Evolutionary conservation across 768 basidiomycete species (phyloP).

Genomic region (Leccinum rimulosum): DNA sequence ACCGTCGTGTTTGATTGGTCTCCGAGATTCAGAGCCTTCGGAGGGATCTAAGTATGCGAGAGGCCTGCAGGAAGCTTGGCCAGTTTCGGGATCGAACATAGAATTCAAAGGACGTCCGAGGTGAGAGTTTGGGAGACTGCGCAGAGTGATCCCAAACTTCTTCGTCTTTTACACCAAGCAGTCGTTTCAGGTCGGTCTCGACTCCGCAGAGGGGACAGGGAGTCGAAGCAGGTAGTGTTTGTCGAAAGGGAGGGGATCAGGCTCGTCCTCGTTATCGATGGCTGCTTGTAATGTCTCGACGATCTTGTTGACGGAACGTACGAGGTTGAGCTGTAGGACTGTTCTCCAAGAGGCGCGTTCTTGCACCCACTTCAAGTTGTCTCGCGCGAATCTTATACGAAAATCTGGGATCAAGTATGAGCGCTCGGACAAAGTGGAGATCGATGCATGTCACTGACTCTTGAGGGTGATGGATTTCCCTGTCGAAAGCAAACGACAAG

Average conservation of each 20-base stretch:
- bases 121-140: constrained; percentile 44
- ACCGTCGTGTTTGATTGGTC: constrained; percentile 16
- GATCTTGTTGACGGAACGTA: constrained; percentile 66
- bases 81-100: constrained; percentile 52
- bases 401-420: constrained; percentile 50
- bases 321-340: constrained; percentile 78
- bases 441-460: constrained; percentile 38
- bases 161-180: constrained; percentile 47
- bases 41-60: constrained; percentile 13
- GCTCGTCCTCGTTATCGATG: constrained; percentile 38
- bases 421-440: neutral
- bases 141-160: constrained; percentile 32
- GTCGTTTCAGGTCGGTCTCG: constrained; percentile 62
- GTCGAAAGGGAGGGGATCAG: constrained; percentile 37
- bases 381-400: constrained; percentile 62
- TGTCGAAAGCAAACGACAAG: constrained; percentile 22
- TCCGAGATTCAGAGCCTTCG: constrained; percentile 2
- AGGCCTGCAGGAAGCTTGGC: constrained; percentile 35
- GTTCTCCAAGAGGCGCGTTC: constrained; percentile 76
- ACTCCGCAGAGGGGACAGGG: constrained; percentile 55
- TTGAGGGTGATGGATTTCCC: constrained; percentile 72
- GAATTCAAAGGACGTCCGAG: constrained; percentile 39
- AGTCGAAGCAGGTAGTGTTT: constrained; percentile 52
- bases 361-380: constrained; percentile 48
- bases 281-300: constrained; percentile 59